Evolutionary conservation across 345 rosid species (phyloP).

Genomic region (Hevea brasiliensis): DNA sequence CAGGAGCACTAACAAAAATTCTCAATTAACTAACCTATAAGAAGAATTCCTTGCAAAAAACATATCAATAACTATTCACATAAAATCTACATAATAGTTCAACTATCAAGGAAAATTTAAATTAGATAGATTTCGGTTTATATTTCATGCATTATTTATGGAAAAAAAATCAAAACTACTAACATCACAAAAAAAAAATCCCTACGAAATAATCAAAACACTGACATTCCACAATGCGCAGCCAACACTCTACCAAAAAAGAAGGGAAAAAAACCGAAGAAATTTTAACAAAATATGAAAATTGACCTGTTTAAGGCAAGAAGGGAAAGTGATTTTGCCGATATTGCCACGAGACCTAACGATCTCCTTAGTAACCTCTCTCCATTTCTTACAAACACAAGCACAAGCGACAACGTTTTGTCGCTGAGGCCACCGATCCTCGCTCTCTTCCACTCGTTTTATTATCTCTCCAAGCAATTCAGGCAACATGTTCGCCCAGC

Average conservation of each 20-base stretch:
- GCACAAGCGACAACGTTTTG: slow-evolving; percentile 69
- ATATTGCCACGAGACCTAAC: slow-evolving; percentile 43
- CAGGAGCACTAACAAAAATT: not conserved
- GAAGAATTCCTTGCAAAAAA: not conserved
- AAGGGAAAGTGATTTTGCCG: slow-evolving; percentile 84
- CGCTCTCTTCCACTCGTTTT: slow-evolving; percentile 69
- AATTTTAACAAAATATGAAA: not conserved
- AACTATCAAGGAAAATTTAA: not conserved
- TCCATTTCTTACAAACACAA: slow-evolving; percentile 86
- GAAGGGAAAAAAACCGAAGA: not conserved
- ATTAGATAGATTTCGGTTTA: not conserved
- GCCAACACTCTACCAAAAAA: not conserved
- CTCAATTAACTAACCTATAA: too few relatives aligned
- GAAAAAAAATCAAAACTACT: not conserved
- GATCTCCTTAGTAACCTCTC: slow-evolving; percentile 61
- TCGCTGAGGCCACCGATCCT: slow-evolving; percentile 75
- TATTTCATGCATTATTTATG: not conserved
- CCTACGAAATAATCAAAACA: not conserved
- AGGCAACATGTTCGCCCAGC: slow-evolving; percentile 76
- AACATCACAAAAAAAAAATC: slow-evolving; percentile 3
- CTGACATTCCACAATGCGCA: not conserved
- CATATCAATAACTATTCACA: too few relatives aligned
- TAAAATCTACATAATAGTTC: not conserved
- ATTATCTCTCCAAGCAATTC: slow-evolving; percentile 79
- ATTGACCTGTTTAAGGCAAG: slow-evolving; percentile 78